Evolutionary conservation across 495 filamentous ascomycete genomes (phyloP).

Genomic region (Acidiella bohemica): DNA sequence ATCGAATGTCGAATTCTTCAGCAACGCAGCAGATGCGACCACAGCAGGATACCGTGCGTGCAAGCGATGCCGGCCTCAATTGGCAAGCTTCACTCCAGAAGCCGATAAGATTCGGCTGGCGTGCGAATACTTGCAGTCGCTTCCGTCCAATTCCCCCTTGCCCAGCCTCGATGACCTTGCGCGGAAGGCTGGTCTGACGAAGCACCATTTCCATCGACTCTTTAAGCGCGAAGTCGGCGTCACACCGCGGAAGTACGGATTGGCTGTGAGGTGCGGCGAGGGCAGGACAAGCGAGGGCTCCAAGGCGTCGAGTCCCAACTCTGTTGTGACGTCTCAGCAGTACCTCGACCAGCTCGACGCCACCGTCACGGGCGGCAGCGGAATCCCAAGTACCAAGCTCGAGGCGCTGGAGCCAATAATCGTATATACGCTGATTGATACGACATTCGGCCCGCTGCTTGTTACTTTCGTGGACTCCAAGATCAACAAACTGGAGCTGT

Average conservation of each 20-base stretch:
- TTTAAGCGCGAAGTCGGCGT: conserved; percentile 47
- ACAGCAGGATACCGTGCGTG: conserved; percentile 46
- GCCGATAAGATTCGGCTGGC: conserved; percentile 34
- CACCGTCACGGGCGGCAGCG: neutral
- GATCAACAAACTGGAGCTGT: conserved; percentile 7
- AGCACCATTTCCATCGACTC: conserved; percentile 50
- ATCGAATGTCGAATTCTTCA: conserved; percentile 47
- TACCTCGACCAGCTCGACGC: neutral
- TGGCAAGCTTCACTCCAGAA: conserved; percentile 33
- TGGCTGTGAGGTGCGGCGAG: neutral
- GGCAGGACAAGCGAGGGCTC: too few relatives aligned
- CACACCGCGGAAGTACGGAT: conserved; percentile 44
- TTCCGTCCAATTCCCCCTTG: conserved; percentile 22
- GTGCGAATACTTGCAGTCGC: conserved; percentile 28
- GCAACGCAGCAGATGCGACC: conserved; percentile 41
- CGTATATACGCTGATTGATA: conserved; percentile 1
- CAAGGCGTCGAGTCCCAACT: too few relatives aligned
- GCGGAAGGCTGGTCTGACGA: conserved; percentile 38
- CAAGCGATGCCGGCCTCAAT: conserved; percentile 49
- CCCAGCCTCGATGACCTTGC: conserved; percentile 41
- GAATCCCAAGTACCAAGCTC: neutral
- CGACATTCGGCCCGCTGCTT: conserved; percentile 1
- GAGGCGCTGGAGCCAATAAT: too few relatives aligned
- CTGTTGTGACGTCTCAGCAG: too few relatives aligned
- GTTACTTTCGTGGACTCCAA: neutral